A percentile compares a stretch with the other conserved stretches of the same genome.
phyloP scores from a whole-genome alignment of 352 stramenopile species.

The Globisporangium paddicum region DNA sequence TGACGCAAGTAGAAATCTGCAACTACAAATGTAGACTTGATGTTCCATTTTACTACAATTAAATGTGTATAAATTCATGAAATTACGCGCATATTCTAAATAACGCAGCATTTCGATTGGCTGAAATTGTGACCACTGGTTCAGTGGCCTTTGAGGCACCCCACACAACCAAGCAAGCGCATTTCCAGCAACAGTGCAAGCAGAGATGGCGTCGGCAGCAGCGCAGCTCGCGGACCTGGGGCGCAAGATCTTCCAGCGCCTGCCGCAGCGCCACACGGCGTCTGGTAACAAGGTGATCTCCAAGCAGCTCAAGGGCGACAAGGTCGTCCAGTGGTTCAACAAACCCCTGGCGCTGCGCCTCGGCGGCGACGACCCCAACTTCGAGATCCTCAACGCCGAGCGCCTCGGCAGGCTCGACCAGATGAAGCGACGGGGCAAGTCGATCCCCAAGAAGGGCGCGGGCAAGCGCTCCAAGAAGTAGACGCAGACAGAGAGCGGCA shows the following conservation, averaged over 20 bases:
- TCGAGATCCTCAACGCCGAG: conserved; percentile 77
- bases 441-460: conserved; percentile 83
- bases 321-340: conserved; percentile 83
- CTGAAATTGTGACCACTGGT: conserved; percentile 14
- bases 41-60: neutral
- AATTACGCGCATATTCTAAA: neutral
- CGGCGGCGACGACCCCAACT: conserved; percentile 81
- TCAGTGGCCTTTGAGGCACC: too few relatives aligned
- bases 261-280: conserved; percentile 73
- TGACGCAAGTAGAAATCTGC: too few relatives aligned
- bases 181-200: neutral
- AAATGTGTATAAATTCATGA: neutral
- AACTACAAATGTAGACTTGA: neutral
- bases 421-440: conserved; percentile 86
- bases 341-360: conserved; percentile 75
- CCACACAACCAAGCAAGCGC: neutral
- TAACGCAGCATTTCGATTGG: too few relatives aligned
- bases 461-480: conserved; percentile 88
- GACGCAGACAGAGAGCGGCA: neutral
- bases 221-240: conserved; percentile 74
- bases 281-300: conserved; percentile 89
- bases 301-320: conserved; percentile 86
- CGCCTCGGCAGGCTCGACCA: conserved; percentile 73
- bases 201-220: conserved; percentile 29
- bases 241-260: conserved; percentile 86